Base-by-base conservation (phyloP, 2,329 filamentous ascomycete genomes). In the Fonsecaea monophora region DNA sequence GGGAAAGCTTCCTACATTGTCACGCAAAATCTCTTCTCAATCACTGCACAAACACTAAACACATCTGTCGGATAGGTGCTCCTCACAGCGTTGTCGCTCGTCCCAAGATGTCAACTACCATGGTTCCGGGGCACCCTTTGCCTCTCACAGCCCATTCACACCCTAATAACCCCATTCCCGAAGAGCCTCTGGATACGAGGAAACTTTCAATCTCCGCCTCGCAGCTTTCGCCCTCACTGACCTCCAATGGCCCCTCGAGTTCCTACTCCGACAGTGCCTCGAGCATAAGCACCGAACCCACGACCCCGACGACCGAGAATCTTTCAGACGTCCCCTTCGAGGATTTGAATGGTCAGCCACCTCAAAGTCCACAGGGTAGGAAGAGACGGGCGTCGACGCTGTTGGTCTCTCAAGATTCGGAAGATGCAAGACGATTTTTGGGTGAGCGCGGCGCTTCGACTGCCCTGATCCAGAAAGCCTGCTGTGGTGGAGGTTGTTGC, bases 401-500 rank as follows among this genome's bases (percentile, higher is more conserved):
- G 4, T 74, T 84, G 53, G 85, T 88, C 66, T 87, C 86, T 0
- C 83, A 86, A 70, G 86, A 83, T 71, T 82, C 85, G 0, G 81
- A 85, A 55, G 86, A 89, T 74, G 86, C 89, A 73, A 79, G 82
- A 72, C 79, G 83, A 63, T 80, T 89, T 48, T 78, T 89, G 61
- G 86, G 86, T 56, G 82, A 83, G 68, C 80, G 80, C 15, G 85
- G 85, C 56, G 64, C 68, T 10, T 66, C 67, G 21, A 89, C 86
- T 32, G 82, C 85, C 74, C 83, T 88, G 74, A 81, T 89, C 45
- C 83, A 87, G 74, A 88, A 87, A 69, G 84, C 85, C 74, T 90
- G 87, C 78, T 87, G 85, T 72, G 87, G 87, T 48, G 87, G 87
- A 67, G 87, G 87, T 64, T 89, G 87, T 76, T 89, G 87, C 76